phyloP scores from a whole-genome alignment of 495 filamentous ascomycete species.

The Penicillium tannophilum region DNA sequence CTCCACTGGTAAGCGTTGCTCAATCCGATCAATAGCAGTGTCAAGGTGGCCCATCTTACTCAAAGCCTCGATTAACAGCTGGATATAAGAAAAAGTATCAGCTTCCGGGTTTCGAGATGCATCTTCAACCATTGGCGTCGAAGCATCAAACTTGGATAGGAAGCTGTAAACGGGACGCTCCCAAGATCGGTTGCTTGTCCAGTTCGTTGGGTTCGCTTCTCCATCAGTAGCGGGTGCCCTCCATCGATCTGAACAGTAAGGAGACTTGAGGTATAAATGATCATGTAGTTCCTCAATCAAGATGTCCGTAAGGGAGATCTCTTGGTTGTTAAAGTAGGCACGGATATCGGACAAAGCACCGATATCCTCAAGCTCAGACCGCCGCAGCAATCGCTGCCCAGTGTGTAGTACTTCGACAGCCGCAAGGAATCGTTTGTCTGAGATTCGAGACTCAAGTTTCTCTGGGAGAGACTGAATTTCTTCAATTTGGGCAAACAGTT shows the following conservation, averaged over 20 bases:
- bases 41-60: conserved; percentile 86
- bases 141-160: conserved; percentile 77
- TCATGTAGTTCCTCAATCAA: conserved; percentile 95
- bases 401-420: conserved; percentile 92
- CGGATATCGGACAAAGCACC: conserved; percentile 84
- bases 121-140: conserved; percentile 76
- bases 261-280: conserved; percentile 95
- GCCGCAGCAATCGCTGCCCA: conserved; percentile 76
- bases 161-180: conserved; percentile 74
- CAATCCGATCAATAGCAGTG: conserved; percentile 81
- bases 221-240: conserved; percentile 58
- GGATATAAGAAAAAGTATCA: conserved; percentile 91
- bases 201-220: conserved; percentile 52
- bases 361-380: conserved; percentile 88
- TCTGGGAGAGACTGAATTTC: conserved; percentile 90
- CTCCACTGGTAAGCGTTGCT: conserved; percentile 91
- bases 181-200: conserved; percentile 38
- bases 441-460: conserved; percentile 87
- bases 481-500: conserved; percentile 80
- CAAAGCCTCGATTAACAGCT: conserved; percentile 82
- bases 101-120: conserved; percentile 88
- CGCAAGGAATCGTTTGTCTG: conserved; percentile 91
- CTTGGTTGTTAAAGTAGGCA: conserved; percentile 89
- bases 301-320: conserved; percentile 88
- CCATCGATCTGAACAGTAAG: conserved; percentile 95